Percentiles rank a stretch among this genome's conserved stretches.
Conservation (phyloP, 352 stramenopile species). For the Phytophthora megakarya region DNA sequence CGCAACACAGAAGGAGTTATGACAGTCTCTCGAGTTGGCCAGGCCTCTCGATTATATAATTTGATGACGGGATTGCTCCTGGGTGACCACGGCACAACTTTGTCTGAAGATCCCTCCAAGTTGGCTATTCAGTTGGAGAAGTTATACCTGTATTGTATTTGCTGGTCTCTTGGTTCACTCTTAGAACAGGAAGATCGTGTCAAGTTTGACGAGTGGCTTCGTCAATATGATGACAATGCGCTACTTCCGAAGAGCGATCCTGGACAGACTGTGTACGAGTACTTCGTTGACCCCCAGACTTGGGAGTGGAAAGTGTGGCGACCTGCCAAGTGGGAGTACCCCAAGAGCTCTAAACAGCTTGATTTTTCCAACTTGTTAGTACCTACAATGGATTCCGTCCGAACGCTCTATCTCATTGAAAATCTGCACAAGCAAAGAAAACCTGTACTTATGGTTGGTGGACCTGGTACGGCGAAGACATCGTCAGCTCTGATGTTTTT, state of each 20-base stretch:
- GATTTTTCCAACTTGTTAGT: slow-evolving; percentile 98
- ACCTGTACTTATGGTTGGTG: slow-evolving; percentile 96
- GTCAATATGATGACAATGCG: slow-evolving; percentile 90
- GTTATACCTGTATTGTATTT: slow-evolving; percentile 96
- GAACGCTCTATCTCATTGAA: slow-evolving; percentile 92
- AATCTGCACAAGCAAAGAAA: slow-evolving; percentile 95
- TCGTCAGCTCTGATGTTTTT: slow-evolving; percentile 98
- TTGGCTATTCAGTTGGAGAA: slow-evolving; percentile 92
- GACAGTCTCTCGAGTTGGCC: slow-evolving; percentile 91
- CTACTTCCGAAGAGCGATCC: slow-evolving; percentile 92
- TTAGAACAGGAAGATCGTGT: slow-evolving; percentile 96
- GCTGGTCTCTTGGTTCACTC: slow-evolving; percentile 95
- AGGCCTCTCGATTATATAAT: slow-evolving; percentile 81
- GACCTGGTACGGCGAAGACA: slow-evolving; percentile 97
- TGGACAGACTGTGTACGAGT: slow-evolving; percentile 93
- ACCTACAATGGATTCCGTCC: slow-evolving; percentile 98
- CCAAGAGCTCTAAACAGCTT: slow-evolving; percentile 90
- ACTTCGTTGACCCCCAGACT: slow-evolving; percentile 91
- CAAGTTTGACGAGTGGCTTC: slow-evolving; percentile 97
- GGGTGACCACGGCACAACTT: slow-evolving; percentile 67
- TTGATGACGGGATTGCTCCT: slow-evolving; percentile 93
- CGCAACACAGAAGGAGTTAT: slow-evolving; percentile 95
- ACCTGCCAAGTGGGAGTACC: slow-evolving; percentile 96
- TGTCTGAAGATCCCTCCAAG: slow-evolving; percentile 73
- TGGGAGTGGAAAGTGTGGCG: slow-evolving; percentile 96